phyloP scores from a whole-genome alignment of 306 rosid genomes.

The Quercus bicolor region DNA sequence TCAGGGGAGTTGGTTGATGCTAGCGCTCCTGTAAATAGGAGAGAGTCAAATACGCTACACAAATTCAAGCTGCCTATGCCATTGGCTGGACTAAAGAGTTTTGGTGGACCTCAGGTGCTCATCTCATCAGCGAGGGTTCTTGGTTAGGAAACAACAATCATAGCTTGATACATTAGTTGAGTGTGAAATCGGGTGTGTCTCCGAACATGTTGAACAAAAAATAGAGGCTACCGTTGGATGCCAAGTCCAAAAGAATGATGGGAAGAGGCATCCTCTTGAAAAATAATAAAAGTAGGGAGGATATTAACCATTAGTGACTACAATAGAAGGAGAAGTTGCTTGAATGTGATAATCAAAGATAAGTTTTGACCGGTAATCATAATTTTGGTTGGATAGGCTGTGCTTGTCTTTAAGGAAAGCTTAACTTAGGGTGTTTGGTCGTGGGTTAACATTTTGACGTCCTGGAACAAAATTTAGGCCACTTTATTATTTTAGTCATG shows the following conservation, averaged over 20 bases:
- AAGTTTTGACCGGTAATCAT: neutral
- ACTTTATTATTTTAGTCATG: no score
- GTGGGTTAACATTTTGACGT: no score
- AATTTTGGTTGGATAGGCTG: neutral
- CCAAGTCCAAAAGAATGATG: conserved; percentile 4
- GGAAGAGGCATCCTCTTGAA: conserved; percentile 43
- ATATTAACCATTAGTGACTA: conserved; percentile 73
- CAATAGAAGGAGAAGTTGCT: conserved; percentile 82
- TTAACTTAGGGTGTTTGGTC: no score
- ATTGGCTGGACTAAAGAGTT: conserved; percentile 57
- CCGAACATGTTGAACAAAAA: no score
- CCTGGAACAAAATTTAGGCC: no score
- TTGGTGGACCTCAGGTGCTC: conserved; percentile 70
- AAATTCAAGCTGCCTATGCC: conserved; percentile 86
- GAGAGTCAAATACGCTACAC: conserved; percentile 61
- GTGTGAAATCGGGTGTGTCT: neutral
- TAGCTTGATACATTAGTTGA: no score
- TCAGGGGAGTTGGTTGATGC: conserved; percentile 88
- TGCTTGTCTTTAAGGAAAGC: no score
- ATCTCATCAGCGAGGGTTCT: conserved; percentile 14
- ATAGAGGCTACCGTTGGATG: no score
- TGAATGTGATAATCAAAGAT: neutral
- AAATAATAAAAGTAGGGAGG: neutral
- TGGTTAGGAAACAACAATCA: no score
- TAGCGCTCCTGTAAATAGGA: conserved; percentile 80